These are phyloP conservation scores for Russula vinacea DNA, from an alignment of 768 basidiomycete genomes.

Conservation along the genomic window DNA sequence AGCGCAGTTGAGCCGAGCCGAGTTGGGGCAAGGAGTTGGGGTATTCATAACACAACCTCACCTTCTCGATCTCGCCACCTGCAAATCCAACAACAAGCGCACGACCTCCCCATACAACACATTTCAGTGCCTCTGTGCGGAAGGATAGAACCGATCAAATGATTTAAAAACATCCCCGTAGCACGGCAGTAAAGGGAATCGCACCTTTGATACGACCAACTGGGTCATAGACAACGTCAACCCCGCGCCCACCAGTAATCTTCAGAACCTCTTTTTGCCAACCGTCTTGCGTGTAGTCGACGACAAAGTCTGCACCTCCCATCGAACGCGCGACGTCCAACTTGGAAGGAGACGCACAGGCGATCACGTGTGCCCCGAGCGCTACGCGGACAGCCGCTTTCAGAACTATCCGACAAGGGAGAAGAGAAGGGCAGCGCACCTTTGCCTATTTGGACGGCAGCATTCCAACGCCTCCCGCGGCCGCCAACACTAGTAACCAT, in stretches of 20 bases:
- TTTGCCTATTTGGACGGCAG: constrained; percentile 91
- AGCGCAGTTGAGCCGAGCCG: background rate
- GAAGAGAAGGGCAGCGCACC: constrained; percentile 42
- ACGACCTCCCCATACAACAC: constrained; percentile 92
- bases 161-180: background rate
- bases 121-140: constrained; percentile 76
- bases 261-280: constrained; percentile 91
- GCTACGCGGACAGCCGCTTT: constrained; percentile 41
- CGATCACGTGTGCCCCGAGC: constrained; percentile 91
- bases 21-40: too few relatives aligned
- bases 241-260: constrained; percentile 82
- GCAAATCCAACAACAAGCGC: constrained; percentile 94
- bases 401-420: background rate
- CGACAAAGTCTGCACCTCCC: constrained; percentile 78
- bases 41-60: constrained; percentile 31
- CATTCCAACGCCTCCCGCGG: constrained; percentile 94
- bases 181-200: constrained; percentile 8
- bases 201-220: constrained; percentile 72
- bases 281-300: constrained; percentile 72
- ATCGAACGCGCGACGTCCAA: constrained; percentile 68
- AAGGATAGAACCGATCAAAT: constrained; percentile 17
- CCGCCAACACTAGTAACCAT: constrained; percentile 89
- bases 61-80: constrained; percentile 80
- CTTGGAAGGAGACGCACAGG: constrained; percentile 80
- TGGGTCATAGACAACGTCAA: constrained; percentile 83